Evolutionary conservation across 1,284 basidiomycete genomes (phyloP), one percentile per base, ranked within the genome.

Genomic region (Tilletia horrida): DNA sequence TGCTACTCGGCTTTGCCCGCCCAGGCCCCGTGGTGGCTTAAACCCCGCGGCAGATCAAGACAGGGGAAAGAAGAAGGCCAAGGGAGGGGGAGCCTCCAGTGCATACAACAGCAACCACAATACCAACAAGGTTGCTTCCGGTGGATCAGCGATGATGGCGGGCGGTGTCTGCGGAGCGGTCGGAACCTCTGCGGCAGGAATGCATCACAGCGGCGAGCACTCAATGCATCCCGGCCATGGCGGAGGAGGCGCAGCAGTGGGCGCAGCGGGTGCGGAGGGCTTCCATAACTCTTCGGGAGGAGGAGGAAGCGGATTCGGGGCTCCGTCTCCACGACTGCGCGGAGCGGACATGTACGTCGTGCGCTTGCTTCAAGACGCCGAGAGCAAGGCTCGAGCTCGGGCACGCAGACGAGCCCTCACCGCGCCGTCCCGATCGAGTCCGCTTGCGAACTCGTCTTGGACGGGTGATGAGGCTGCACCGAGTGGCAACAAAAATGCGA

Each of bases 271-370:
- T 40, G 35, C 35, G 35, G 35, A 40, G 35, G 9, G 9, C 18
- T 9, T 44, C 43, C 45, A 48, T 23, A 23, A 16, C 45, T 48
- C 45, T 18, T 23, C 16, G 21, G 18, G 18, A 48, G 45, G 21
- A 18, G 45, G 18, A 48, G 45, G 45, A 18, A 40, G 55, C 21
- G 55, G 55, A 16, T 59, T 59, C 16, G 55, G 55, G 27, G 55
- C 55, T 7, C 55, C 55, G 14, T 59, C 55, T 6, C 31, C 70
- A 18, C 67, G 70, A 4, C 14, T 71, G 3, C 65, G 70, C 8
- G 70, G 70, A 8, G 70, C 70, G 3, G 70, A 71, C 57, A 52
- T 71, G 27, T 71, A 71, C 44, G 70, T 71, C 27, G 70, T 71
- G 14, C 67, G 70, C 6, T 63, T 71, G 2, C 50, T 71, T 6